Evolutionary conservation across 495 filamentous ascomycete genomes (phyloP), one percentile per base, ranked within the genome.

Genomic region (Penicillium steckii): DNA sequence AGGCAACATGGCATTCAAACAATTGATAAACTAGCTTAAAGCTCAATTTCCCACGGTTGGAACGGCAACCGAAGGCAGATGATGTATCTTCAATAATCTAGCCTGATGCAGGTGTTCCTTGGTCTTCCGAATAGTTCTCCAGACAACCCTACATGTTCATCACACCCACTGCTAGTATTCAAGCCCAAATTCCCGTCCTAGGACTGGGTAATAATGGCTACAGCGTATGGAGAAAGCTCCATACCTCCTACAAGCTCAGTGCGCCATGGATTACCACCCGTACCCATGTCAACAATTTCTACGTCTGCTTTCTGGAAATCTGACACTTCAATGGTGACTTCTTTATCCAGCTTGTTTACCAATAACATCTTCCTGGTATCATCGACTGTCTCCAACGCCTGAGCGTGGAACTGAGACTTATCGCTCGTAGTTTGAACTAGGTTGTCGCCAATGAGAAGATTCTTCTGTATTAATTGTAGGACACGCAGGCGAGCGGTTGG

Each of bases 401-500:
- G 38, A 9, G 38, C 38, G 9, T 22, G 38, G 7, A 41, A 10
- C n/a, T 23, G 38, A 2, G 19, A 22, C 38, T 41, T 19, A 12
- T 41, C 38, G 38, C 38, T 41, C 12, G 18, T 35, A 15, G 38
- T 45, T 13, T 33, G 21, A 9, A 52, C 29, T 2, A 29, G 10
- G 15, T 40, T 37, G 30, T 29, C 25, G 13, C 21, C 38, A 52
- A 13, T 18, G 5, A 33, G 0, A 18, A 45, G 3, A 32, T 29
- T 44, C 9, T n/a, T 9, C 12, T 52, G 49, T 2, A 52, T 44
- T 19, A 45, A 25, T 12, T 52, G 29, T 3, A 52, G 40, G 3
- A 45, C 49, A 12, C 40, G 40, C 27, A 52, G 21, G 1, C 49
- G 26, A 22, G 49, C 49, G 0, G 49, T 52, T 3, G 49, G 49